phyloP scores from a whole-genome alignment of 148 eudicot species.

The Euryodendron excelsum region DNA sequence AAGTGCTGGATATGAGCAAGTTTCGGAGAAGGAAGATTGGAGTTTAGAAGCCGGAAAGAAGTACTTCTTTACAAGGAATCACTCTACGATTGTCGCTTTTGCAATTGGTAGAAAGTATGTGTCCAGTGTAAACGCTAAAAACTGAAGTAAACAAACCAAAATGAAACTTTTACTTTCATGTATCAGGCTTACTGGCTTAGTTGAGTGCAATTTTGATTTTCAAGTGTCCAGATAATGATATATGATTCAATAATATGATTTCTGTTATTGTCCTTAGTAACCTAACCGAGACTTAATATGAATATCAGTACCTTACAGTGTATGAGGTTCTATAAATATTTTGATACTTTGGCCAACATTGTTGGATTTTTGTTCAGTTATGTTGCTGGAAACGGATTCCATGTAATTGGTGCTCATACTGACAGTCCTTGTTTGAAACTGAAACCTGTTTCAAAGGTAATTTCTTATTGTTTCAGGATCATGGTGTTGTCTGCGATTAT shows the following conservation, averaged over 20 bases:
- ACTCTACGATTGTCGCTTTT: conserved; percentile 91
- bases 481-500: background rate
- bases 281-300: background rate
- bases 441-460: conserved; percentile 93
- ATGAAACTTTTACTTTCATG: no score
- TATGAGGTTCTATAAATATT: background rate
- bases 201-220: background rate
- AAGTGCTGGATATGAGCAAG: conserved; percentile 70
- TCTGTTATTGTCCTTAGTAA: background rate
- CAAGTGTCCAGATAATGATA: background rate
- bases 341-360: background rate
- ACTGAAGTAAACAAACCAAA: background rate
- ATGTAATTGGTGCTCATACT: conserved; percentile 91
- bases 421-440: conserved; percentile 96
- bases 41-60: conserved; percentile 65
- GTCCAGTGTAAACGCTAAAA: background rate
- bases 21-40: conserved; percentile 90
- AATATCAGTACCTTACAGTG: background rate
- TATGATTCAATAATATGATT: background rate
- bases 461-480: background rate
- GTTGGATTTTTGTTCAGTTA: conserved; percentile 41
- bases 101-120: conserved; percentile 94
- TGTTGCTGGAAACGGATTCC: conserved; percentile 90
- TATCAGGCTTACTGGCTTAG: no score
- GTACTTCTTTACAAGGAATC: conserved; percentile 85